Conservation (phyloP, 164 flowering plant genomes). For the Stephania japonica region DNA sequence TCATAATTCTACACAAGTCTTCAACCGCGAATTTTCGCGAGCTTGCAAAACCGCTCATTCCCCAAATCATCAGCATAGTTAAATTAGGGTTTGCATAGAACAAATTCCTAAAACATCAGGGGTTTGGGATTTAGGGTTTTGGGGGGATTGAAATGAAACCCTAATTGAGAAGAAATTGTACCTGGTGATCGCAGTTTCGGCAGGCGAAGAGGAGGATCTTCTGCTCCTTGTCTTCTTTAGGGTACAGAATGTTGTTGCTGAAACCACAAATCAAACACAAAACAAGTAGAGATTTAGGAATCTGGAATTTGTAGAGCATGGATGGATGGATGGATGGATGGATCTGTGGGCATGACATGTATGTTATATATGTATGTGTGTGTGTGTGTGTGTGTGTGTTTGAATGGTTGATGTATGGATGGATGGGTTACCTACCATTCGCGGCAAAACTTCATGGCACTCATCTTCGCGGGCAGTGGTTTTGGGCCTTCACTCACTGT, state of each 20-base stretch:
- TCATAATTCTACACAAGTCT: too few species aligned
- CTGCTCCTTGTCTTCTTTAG: slow-evolving; percentile 78
- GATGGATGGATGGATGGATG: not conserved
- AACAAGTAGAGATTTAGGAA: not conserved
- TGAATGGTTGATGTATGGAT: not conserved
- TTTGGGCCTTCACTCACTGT: too few species aligned
- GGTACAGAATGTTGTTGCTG: slow-evolving; percentile 89
- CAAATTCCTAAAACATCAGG: not conserved
- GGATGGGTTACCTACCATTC: slow-evolving; percentile 73
- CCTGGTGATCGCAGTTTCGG: slow-evolving; percentile 93
- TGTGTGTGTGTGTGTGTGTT: too few species aligned
- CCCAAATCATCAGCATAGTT: too few species aligned
- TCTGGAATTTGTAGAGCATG: not conserved
- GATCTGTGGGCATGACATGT: not conserved
- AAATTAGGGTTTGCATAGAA: too few species aligned
- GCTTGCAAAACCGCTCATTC: too few species aligned
- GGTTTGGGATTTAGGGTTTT: not conserved
- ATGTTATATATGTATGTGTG: too few species aligned
- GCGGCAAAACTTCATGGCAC: slow-evolving; percentile 97
- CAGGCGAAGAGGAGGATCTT: slow-evolving; percentile 84
- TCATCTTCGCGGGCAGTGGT: slow-evolving; percentile 33
- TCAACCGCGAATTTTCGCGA: too few species aligned
- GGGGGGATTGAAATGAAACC: too few species aligned
- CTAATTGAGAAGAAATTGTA: slow-evolving; percentile 6
- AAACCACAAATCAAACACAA: not conserved